Percentiles rank a stretch among this genome's conserved stretches.
phyloP scores from a whole-genome alignment of 2,329 filamentous ascomycete genomes.

The Pezicula neosporulosa region DNA sequence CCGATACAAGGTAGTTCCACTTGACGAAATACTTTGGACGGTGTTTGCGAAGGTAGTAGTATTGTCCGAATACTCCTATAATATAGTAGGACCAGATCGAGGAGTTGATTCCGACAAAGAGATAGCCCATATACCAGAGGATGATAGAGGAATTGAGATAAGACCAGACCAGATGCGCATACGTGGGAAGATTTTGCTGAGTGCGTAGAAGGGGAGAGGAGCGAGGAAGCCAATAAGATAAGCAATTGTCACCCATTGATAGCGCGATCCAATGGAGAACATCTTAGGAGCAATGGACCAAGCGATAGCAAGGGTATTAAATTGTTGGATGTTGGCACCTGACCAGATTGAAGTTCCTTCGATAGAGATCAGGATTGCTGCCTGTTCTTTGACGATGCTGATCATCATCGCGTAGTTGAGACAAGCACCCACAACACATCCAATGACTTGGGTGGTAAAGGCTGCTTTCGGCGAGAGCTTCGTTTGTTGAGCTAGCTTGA shows the following conservation, averaged over 20 bases:
- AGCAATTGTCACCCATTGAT: conserved; percentile 36
- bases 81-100: conserved; percentile 31
- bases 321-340: conserved; percentile 41
- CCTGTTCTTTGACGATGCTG: conserved; percentile 38
- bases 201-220: conserved; percentile 35
- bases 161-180: conserved; percentile 11
- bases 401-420: conserved; percentile 42
- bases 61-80: conserved; percentile 32
- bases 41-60: conserved; percentile 33
- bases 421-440: conserved; percentile 36
- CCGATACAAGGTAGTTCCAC: conserved; percentile 34
- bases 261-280: conserved; percentile 36
- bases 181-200: conserved; percentile 17
- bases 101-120: conserved; percentile 40
- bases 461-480: conserved; percentile 60
- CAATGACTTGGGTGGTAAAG: conserved; percentile 51
- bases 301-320: conserved; percentile 37
- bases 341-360: conserved; percentile 44
- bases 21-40: conserved; percentile 25
- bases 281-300: conserved; percentile 37
- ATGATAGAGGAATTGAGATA: conserved; percentile 40
- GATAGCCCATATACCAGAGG: conserved; percentile 37
- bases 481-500: conserved; percentile 50
- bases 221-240: conserved; percentile 39
- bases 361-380: conserved; percentile 34